phyloP scores from a whole-genome alignment of 2,329 filamentous ascomycete species.

The Cordyceps farinosa region DNA sequence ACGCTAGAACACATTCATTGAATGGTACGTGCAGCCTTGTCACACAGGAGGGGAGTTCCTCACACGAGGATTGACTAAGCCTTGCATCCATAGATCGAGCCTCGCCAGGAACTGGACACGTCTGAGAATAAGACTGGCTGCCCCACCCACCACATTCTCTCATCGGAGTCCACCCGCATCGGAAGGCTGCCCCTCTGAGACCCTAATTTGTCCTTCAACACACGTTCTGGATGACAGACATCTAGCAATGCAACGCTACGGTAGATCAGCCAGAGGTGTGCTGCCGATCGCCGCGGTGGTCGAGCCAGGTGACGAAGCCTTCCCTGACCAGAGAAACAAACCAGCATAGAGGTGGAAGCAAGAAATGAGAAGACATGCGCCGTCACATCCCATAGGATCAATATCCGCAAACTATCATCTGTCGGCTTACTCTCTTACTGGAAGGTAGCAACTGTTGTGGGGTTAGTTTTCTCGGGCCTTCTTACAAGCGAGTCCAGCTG shows the following conservation, averaged over 20 bases:
- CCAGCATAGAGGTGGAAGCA: neutral
- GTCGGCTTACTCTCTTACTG: slow-evolving; percentile 11
- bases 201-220: neutral
- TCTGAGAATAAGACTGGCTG: neutral
- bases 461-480: slow-evolving; percentile 2
- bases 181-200: neutral
- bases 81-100: slow-evolving; percentile 4
- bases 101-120: neutral
- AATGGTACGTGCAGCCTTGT: too few relatives aligned
- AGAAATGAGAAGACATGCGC: neutral
- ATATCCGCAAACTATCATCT: neutral
- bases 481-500: neutral
- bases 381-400: neutral
- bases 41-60: neutral
- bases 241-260: neutral
- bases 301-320: neutral
- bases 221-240: neutral
- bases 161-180: neutral
- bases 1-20: too few relatives aligned
- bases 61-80: neutral
- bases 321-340: neutral
- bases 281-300: neutral
- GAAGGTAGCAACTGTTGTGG: slow-evolving; percentile 15
- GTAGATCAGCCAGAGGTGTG: neutral
- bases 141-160: neutral